Evolutionary conservation across 2,329 filamentous ascomycete species (phyloP).

Genomic region (Nannizziopsis arthrosporioides): DNA sequence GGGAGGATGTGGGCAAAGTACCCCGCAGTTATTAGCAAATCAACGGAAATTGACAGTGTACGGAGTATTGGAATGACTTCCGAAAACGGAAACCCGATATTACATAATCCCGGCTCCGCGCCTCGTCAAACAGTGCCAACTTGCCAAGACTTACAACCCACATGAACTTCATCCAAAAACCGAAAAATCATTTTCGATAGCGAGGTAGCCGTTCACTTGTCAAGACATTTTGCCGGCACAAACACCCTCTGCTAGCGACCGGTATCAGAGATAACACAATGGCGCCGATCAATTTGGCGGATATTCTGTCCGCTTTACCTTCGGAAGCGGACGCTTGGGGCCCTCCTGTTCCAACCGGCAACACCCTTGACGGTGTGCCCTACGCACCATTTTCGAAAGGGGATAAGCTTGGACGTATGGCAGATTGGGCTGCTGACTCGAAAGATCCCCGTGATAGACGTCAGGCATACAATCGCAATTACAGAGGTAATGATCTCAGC

Average conservation of each 20-base stretch:
- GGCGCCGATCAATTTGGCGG: constrained; percentile 46
- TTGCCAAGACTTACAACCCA: constrained; percentile 6
- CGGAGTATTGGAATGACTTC: no score
- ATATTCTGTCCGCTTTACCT: constrained; percentile 60
- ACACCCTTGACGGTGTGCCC: constrained; percentile 84
- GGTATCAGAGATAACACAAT: constrained; percentile 22
- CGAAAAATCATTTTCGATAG: background rate
- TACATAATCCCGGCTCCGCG: background rate
- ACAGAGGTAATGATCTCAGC: constrained; percentile 54
- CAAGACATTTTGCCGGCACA: background rate
- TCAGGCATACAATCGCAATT: constrained; percentile 85
- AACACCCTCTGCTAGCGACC: background rate
- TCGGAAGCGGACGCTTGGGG: constrained; percentile 78
- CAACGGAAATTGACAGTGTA: no score
- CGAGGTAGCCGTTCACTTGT: background rate
- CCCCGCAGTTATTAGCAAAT: background rate
- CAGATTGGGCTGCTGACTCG: constrained; percentile 88
- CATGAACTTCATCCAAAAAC: constrained; percentile 9
- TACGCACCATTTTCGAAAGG: constrained; percentile 98
- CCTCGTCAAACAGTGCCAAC: constrained; percentile 3
- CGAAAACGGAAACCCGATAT: background rate
- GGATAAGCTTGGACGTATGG: constrained; percentile 98
- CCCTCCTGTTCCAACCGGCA: constrained; percentile 67
- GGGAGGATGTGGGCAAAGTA: background rate
- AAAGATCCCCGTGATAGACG: constrained; percentile 65